Base-by-base conservation (phyloP, 371 early-diverging fungal species). In the Conidiobolus coronatus region DNA sequence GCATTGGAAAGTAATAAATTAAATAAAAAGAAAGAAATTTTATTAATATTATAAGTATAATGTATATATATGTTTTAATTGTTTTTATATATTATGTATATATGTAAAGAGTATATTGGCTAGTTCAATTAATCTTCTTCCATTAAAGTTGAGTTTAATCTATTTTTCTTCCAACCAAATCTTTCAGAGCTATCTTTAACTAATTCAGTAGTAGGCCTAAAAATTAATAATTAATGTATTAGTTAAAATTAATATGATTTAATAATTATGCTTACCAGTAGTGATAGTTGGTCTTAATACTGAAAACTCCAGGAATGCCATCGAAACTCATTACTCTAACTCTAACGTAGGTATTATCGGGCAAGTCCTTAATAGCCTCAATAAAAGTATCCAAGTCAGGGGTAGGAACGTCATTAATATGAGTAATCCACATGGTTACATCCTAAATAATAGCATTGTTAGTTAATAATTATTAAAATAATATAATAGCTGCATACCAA, bases 271-370 rank as follows among this genome's bases (percentile, higher is more conserved):
- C 69, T 19, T 73, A 78, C 72, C 75, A 86, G 58, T 86, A 89
- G 53, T 85, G 86, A 52, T 72, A 65, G 45, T 75, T 71, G 44
- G 73, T 73, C 63, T 85, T 86, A 55, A 86, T 65, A 50, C 74
- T 77, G 24, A 83, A 58, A 48, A 87, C 80, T 2, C 67, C 63
- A 0, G 86, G 87, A 2, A 81, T 75, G 46, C 70, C 67, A 55
- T 86, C 84, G 57, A 83, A 86, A 24, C 70, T 79, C 42, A 86
- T 67, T 23, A 73, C 68, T 50, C 81, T 79, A 24, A 91, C 75
- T n/a, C 88, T 73, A 15, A 82, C 81, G 59, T 84, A 88, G 0
- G 63, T 70, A 45, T 79, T 80, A 39, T 75, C 73, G 14, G 65
- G 53, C 20, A 73, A 61, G 17, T 71, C 64, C 42, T 71, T 70